A percentile compares a stretch with the other conserved stretches of the same genome.
Conservation (phyloP, 192 early-diverging fungal species). For the Lobosporangium transversale region DNA sequence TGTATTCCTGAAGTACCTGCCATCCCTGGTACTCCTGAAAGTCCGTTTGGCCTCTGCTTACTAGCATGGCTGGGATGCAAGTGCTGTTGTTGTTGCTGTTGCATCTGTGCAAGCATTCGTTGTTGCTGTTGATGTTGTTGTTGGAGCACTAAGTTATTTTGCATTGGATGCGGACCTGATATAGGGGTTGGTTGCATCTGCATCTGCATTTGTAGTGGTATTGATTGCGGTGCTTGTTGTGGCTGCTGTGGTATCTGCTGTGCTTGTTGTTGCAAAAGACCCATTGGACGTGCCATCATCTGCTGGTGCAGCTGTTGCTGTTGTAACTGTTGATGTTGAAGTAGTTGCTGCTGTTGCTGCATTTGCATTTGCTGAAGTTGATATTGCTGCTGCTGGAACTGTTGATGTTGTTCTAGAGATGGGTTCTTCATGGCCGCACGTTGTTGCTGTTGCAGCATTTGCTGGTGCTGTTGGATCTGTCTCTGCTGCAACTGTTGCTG, state of each 20-base stretch:
- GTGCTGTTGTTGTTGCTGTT: background rate
- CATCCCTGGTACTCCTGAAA: background rate
- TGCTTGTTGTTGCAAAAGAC: background rate
- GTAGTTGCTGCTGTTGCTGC: constrained; percentile 19
- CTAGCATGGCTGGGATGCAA: constrained; percentile 1
- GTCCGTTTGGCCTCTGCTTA: background rate
- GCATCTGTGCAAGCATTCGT: background rate
- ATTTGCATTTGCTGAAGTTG: constrained; percentile 20
- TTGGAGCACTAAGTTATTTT: constrained; percentile 27
- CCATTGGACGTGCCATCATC: constrained; percentile 11
- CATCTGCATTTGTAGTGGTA: constrained; percentile 1
- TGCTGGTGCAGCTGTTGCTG: constrained; percentile 33
- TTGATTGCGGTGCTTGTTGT: background rate
- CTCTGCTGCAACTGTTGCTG: constrained; percentile 19
- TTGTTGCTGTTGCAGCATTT: constrained; percentile 10
- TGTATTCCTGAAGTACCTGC: background rate
- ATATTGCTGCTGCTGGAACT: constrained; percentile 16
- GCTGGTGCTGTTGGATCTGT: constrained; percentile 21
- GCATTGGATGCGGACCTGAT: constrained; percentile 19
- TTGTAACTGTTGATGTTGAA: constrained; percentile 21
- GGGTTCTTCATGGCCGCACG: constrained; percentile 5
- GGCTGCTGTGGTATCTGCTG: background rate
- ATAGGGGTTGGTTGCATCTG: constrained; percentile 20
- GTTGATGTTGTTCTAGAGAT: constrained; percentile 19
- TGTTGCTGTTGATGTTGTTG: constrained; percentile 11